Evolutionary conservation across 2,329 filamentous ascomycete genomes (phyloP).

Genomic region (Colletotrichum trifolii): DNA sequence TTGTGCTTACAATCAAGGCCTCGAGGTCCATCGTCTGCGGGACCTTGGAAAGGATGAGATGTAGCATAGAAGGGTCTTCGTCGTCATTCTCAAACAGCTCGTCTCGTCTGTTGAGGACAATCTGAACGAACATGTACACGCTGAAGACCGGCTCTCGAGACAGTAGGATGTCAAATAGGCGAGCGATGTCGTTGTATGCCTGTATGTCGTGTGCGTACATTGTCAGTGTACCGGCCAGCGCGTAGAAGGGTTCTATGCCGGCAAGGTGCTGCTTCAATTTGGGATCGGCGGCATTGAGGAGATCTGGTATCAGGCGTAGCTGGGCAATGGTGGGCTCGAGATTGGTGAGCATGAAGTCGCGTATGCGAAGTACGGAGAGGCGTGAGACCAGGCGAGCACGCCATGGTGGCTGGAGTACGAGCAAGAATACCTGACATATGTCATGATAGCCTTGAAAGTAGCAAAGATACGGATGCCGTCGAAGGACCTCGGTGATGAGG

Average conservation of each 20-base stretch:
- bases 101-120: constrained; percentile 81
- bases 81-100: constrained; percentile 85
- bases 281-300: constrained; percentile 79
- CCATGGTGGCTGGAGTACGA: constrained; percentile 76
- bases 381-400: constrained; percentile 76
- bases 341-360: constrained; percentile 96
- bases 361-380: constrained; percentile 89
- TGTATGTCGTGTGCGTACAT: constrained; percentile 97
- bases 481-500: constrained; percentile 84
- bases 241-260: constrained; percentile 87
- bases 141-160: constrained; percentile 88
- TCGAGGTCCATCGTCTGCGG: constrained; percentile 86
- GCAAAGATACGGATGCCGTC: constrained; percentile 83
- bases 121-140: constrained; percentile 91
- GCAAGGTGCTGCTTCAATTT: constrained; percentile 80
- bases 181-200: constrained; percentile 86
- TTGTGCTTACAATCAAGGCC: constrained; percentile 74
- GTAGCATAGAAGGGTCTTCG: constrained; percentile 92
- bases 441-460: constrained; percentile 99
- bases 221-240: constrained; percentile 90
- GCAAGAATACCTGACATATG: constrained; percentile 93
- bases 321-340: constrained; percentile 85
- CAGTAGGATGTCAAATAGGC: constrained; percentile 92
- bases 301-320: constrained; percentile 86
- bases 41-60: constrained; percentile 87